These are phyloP conservation scores for Kwoniella botswanensis DNA, from an alignment of 768 basidiomycete species.

Conservation along the genomic window DNA sequence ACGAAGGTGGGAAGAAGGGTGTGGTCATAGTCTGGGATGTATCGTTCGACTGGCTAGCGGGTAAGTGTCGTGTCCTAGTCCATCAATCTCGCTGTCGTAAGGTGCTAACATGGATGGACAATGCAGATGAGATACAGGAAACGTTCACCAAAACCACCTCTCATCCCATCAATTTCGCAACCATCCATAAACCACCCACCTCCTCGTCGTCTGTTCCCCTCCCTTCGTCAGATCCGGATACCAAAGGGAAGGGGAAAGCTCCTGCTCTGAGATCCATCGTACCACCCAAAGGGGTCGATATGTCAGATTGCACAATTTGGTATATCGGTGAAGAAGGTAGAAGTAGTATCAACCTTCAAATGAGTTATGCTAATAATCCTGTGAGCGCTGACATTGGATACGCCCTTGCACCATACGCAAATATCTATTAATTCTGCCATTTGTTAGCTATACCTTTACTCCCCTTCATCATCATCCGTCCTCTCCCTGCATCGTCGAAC, in stretches of 20 bases:
- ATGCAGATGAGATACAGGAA: slow-evolving; percentile 38
- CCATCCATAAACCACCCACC: slow-evolving; percentile 41
- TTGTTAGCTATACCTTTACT: slow-evolving; percentile 74
- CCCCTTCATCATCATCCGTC: slow-evolving; percentile 64
- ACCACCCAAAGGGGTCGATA: slow-evolving; percentile 45
- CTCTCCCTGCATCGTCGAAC: slow-evolving; percentile 70
- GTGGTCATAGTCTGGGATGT: slow-evolving; percentile 77
- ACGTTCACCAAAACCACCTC: slow-evolving; percentile 27
- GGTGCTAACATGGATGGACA: neutral
- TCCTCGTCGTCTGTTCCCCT: neutral
- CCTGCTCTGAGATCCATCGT: slow-evolving; percentile 50
- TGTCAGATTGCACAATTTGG: slow-evolving; percentile 61
- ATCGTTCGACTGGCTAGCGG: slow-evolving; percentile 70
- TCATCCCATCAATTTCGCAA: slow-evolving; percentile 43
- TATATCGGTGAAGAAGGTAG: slow-evolving; percentile 82
- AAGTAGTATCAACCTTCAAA: slow-evolving; percentile 78
- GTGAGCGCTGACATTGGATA: too few relatives aligned
- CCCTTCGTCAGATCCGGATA: slow-evolving; percentile 3
- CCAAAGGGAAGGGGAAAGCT: slow-evolving; percentile 29
- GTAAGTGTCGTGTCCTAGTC: slow-evolving; percentile 57
- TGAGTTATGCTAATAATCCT: slow-evolving; percentile 73
- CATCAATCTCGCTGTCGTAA: too few relatives aligned
- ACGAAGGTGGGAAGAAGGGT: slow-evolving; percentile 38
- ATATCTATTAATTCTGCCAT: neutral
- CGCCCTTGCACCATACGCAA: too few relatives aligned